A percentile compares a stretch with the other conserved stretches of the same genome.
phyloP scores from a whole-genome alignment of 2,329 filamentous ascomycete genomes.

The Ophiocordyceps sinensis region DNA sequence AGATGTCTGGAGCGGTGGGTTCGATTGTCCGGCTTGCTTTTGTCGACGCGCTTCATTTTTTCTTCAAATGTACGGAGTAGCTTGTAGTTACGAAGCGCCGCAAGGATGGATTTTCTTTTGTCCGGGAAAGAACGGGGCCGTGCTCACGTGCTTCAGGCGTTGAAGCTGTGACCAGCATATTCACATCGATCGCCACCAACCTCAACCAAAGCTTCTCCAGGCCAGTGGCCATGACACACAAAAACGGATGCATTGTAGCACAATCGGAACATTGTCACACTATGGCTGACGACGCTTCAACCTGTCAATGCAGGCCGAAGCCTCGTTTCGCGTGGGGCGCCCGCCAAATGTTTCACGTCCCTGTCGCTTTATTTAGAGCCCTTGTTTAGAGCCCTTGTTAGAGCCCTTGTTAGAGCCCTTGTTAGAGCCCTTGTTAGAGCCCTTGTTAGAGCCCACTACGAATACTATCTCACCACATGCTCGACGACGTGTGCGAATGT shows the following conservation, averaged over 20 bases:
- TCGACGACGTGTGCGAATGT: too few relatives aligned
- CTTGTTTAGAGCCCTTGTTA: too few relatives aligned
- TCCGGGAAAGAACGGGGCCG: background rate
- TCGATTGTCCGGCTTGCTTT: background rate
- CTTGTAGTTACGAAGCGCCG: too few relatives aligned
- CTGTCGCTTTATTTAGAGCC: background rate
- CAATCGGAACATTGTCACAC: conserved; percentile 6
- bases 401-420: too few relatives aligned
- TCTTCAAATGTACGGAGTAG: too few relatives aligned
- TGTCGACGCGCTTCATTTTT: background rate
- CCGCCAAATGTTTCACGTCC: background rate
- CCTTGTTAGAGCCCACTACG: too few relatives aligned
- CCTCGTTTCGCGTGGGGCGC: background rate
- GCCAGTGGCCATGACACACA: background rate
- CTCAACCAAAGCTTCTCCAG: background rate
- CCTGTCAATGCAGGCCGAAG: background rate
- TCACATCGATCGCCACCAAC: too few relatives aligned
- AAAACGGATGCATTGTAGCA: conserved; percentile 4
- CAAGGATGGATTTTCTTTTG: background rate
- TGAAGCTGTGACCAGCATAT: too few relatives aligned
- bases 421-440: too few relatives aligned
- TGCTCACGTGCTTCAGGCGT: too few relatives aligned
- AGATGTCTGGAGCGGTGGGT: background rate
- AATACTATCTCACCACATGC: background rate
- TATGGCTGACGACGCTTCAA: background rate